phyloP scores from a whole-genome alignment of 495 filamentous ascomycete genomes.

The Neurospora terricola region DNA sequence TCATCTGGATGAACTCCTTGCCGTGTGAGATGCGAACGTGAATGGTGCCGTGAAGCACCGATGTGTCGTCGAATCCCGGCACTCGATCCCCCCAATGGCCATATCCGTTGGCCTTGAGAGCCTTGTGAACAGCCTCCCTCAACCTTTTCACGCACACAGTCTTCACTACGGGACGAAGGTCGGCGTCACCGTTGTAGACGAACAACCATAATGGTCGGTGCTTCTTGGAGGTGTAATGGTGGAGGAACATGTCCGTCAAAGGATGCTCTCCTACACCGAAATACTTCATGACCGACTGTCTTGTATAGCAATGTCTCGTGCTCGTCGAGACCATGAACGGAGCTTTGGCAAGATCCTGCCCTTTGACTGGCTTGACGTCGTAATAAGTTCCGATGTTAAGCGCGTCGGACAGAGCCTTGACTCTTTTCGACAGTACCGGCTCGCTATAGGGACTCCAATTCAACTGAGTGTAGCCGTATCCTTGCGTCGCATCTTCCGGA shows the following conservation, averaged over 20 bases:
- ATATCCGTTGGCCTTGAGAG: conserved; percentile 46
- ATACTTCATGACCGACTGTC: conserved; percentile 12
- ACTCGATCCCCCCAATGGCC: conserved; percentile 38
- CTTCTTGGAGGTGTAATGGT: conserved; percentile 18
- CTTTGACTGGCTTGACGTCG: background rate
- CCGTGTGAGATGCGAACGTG: conserved; percentile 10
- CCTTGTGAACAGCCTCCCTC: conserved; percentile 42
- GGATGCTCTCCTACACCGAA: conserved; percentile 23
- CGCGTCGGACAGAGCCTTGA: background rate
- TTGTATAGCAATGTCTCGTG: background rate
- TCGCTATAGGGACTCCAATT: background rate
- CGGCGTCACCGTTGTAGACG: conserved; percentile 16
- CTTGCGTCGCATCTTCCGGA: background rate
- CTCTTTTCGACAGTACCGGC: background rate
- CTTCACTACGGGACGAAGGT: conserved; percentile 41
- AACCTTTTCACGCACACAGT: conserved; percentile 40
- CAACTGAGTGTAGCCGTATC: background rate
- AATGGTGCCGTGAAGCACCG: conserved; percentile 21
- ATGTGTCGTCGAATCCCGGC: background rate
- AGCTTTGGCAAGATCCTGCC: background rate
- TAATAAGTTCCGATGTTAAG: background rate
- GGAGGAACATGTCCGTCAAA: conserved; percentile 19
- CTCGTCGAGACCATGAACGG: background rate
- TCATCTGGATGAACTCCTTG: conserved; percentile 5
- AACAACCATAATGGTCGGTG: conserved; percentile 43